Conservation (phyloP, 495 filamentous ascomycete genomes). For the Halenospora varia region DNA sequence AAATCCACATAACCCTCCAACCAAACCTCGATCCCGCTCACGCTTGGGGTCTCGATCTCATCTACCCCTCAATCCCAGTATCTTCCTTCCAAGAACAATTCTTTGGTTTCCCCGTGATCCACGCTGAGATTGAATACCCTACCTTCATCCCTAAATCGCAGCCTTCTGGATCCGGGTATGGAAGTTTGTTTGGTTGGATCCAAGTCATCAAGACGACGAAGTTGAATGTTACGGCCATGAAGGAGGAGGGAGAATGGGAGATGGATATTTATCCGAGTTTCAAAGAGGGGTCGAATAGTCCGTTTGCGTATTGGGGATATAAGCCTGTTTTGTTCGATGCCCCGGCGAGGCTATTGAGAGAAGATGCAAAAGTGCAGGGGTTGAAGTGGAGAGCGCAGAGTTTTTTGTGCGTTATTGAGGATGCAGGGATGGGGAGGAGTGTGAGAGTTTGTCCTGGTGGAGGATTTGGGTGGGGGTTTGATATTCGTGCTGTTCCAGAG, state of each 20-base stretch:
- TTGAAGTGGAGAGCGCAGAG: neutral
- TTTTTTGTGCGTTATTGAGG: neutral
- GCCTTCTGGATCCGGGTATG: neutral
- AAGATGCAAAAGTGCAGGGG: neutral
- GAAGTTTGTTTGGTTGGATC: neutral
- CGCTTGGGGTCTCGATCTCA: neutral
- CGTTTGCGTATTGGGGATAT: neutral
- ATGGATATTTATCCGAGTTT: neutral
- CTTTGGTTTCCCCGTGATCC: neutral
- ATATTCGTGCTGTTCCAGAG: neutral
- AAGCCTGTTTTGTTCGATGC: neutral
- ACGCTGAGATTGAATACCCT: neutral
- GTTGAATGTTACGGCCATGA: neutral
- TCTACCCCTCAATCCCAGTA: neutral
- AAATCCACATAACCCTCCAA: neutral
- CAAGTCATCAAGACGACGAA: neutral
- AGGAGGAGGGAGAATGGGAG: neutral
- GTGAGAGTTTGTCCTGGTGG: neutral
- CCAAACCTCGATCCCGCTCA: neutral
- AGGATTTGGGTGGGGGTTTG: neutral
- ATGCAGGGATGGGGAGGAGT: neutral
- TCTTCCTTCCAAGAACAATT: neutral
- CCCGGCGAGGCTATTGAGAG: neutral
- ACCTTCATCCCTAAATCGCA: neutral
- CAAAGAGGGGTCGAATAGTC: neutral